Base-by-base conservation (phyloP, 768 basidiomycete species). In the Leucocoprinus leucothites region DNA sequence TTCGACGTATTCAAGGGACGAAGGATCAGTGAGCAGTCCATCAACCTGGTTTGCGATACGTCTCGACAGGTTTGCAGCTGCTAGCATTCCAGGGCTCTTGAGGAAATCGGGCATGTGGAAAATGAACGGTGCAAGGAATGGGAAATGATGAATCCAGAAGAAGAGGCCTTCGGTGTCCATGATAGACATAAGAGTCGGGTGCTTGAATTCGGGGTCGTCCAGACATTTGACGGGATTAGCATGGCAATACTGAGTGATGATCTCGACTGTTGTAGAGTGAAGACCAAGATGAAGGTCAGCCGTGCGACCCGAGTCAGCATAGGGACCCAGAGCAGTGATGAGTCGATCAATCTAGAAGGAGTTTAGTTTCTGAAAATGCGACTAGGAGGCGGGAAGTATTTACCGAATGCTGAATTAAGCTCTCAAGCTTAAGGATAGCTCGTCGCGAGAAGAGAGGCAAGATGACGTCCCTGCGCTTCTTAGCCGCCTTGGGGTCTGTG, bases 391-490 rank as follows among this genome's bases (percentile, higher is more conserved):
- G n/a, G 19, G 34, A 49, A 60, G 3, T 11, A 22, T 18, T 44
- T 41, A 70, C 71, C 50, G 60, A 65, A 11, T 67, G 56, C 50
- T 67, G 68, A n/a, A 72, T 51, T 22, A 62, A 43, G 7, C 56
- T 43, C 42, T 73, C 70, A 9, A 71, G 57, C n/a, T 64, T 60
- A 9, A 72, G 56, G 22, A 68, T 68, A 8, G 68, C 66, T 0
- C 66, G 60, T 18, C 72, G 64, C 8, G 71, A 73, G 61, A 73
- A 74, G 9, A 71, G 47, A 5, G 70, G 70, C 1, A 58, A 60
- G 13, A 74, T 25, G n/a, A 69, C 60, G 14, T 68, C 64, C n/a
- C 64, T 61, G 6, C 67, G 62, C 13, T 52, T 60, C 53, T 68
- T 71, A 2, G 67, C 64, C 7, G 57, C 53, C 35, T 60, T 52